phyloP scores from a whole-genome alignment of 139 green algal genomes.

The Deuterostichococcus epilithicus region DNA sequence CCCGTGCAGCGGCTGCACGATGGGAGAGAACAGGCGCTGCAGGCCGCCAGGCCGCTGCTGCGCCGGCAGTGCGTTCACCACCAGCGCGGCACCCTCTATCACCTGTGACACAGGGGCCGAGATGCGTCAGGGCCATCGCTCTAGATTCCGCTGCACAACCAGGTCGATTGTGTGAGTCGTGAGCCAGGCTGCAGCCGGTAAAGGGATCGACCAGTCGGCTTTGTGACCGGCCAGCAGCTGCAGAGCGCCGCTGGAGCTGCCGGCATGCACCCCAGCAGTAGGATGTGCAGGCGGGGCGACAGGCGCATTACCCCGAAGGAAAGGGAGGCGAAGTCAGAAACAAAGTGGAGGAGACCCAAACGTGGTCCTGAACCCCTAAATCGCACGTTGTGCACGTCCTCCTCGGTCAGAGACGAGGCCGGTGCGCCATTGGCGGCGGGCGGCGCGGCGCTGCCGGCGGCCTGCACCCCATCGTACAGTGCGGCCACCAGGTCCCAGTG shows the following conservation, averaged over 20 bases:
- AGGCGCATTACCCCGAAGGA: neutral
- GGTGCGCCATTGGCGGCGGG: neutral
- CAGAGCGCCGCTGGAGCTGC: neutral
- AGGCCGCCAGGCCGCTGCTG: slow-evolving; percentile 33
- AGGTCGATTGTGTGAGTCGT: no score
- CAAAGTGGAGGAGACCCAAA: neutral
- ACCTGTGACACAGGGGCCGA: slow-evolving; percentile 17
- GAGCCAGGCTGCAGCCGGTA: no score
- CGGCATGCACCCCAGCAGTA: no score
- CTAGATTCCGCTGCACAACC: no score
- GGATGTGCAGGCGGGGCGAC: no score
- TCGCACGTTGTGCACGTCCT: slow-evolving; percentile 48
- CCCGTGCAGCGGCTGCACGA: slow-evolving; percentile 42
- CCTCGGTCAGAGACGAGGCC: slow-evolving; percentile 36
- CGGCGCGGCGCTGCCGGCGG: slow-evolving; percentile 23
- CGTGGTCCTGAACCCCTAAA: neutral
- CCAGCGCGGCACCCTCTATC: slow-evolving; percentile 39
- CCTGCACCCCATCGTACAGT: slow-evolving; percentile 57
- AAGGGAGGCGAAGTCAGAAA: neutral
- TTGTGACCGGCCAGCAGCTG: neutral
- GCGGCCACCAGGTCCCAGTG: slow-evolving; percentile 24
- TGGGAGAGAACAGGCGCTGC: slow-evolving; percentile 38
- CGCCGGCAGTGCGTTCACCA: slow-evolving; percentile 31
- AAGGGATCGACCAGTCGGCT: no score
- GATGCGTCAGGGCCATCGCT: no score